phyloP scores from a whole-genome alignment of 2,329 filamentous ascomycete genomes.

The Chrysosporium keratinophilum region DNA sequence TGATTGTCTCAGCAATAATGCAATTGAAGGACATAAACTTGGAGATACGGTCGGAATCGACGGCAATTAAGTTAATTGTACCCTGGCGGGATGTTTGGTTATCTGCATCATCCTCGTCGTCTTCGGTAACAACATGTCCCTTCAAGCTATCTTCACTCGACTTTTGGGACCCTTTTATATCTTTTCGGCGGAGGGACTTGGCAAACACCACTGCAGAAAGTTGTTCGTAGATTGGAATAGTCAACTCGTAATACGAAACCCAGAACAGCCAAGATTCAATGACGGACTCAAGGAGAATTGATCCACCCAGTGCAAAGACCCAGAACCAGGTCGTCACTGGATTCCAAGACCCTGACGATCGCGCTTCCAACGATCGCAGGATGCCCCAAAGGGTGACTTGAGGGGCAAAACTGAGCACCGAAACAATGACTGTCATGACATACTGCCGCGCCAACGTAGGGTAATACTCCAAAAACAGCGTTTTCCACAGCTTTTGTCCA shows the following conservation, averaged over 20 bases:
- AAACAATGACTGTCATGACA: conserved; percentile 44
- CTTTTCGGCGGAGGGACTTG: conserved; percentile 67
- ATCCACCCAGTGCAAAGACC: conserved; percentile 53
- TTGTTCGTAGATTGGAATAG: conserved; percentile 58
- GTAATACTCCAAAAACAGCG: conserved; percentile 50
- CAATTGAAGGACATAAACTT: conserved; percentile 59
- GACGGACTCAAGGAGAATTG: conserved; percentile 47
- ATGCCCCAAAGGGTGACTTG: conserved; percentile 60
- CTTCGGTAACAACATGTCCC: conserved; percentile 16
- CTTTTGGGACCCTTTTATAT: conserved; percentile 52
- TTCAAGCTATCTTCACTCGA: conserved; percentile 25
- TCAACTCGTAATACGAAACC: conserved; percentile 53
- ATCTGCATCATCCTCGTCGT: conserved; percentile 28
- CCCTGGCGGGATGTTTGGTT: conserved; percentile 55
- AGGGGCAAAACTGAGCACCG: conserved; percentile 56
- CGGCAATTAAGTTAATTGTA: conserved; percentile 68
- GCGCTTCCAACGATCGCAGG: conserved; percentile 52
- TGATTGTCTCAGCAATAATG: conserved; percentile 51
- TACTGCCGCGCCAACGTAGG: conserved; percentile 49
- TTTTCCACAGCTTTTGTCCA: conserved; percentile 47
- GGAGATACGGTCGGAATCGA: conserved; percentile 59
- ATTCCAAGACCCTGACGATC: conserved; percentile 38
- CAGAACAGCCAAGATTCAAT: conserved; percentile 58
- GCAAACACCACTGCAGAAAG: conserved; percentile 63
- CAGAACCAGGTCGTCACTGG: conserved; percentile 54